Evolutionary conservation across 495 filamentous ascomycete genomes (phyloP).

Genomic region (Collariella sp.): DNA sequence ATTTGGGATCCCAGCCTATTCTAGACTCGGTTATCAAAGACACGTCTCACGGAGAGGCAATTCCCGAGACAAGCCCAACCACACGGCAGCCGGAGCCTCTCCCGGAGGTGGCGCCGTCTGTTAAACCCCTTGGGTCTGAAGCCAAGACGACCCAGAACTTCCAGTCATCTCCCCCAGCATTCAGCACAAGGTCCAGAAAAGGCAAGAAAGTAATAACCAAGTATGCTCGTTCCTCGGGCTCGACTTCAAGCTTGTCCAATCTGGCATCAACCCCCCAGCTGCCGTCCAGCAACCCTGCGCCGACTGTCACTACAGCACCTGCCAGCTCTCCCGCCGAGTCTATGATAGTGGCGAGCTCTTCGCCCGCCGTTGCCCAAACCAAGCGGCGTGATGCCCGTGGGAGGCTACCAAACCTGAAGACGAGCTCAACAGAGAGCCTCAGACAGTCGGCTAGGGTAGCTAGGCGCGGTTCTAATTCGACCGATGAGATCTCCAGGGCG

Average conservation of each 20-base stretch:
- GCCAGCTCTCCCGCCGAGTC: conserved; percentile 1
- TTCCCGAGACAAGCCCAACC: conserved; percentile 36
- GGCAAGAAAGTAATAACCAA: conserved; percentile 2
- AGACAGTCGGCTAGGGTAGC: conserved; percentile 17
- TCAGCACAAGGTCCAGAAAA: conserved; percentile 18
- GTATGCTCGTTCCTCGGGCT: conserved; percentile 5
- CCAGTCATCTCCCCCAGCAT: conserved; percentile 25
- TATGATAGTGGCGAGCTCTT: conserved; percentile 18
- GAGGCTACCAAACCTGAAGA: conserved; percentile 21
- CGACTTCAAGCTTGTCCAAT: conserved; percentile 28
- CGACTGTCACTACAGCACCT: conserved; percentile 13
- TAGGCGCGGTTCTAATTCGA: conserved; percentile 28
- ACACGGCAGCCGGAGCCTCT: neutral
- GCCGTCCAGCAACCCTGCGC: conserved; percentile 23
- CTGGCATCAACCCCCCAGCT: conserved; percentile 30
- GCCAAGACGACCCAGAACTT: conserved; percentile 6
- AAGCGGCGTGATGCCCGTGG: conserved; percentile 20
- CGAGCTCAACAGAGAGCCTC: conserved; percentile 16
- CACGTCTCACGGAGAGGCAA: conserved; percentile 22
- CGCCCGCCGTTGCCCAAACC: conserved; percentile 22
- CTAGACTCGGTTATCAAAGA: neutral
- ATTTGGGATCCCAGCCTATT: neutral
- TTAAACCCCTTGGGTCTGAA: neutral
- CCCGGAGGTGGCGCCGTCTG: neutral
- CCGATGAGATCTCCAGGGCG: conserved; percentile 34